Base-by-base conservation (phyloP, 495 filamentous ascomycete genomes). In the Daldinia loculata region DNA sequence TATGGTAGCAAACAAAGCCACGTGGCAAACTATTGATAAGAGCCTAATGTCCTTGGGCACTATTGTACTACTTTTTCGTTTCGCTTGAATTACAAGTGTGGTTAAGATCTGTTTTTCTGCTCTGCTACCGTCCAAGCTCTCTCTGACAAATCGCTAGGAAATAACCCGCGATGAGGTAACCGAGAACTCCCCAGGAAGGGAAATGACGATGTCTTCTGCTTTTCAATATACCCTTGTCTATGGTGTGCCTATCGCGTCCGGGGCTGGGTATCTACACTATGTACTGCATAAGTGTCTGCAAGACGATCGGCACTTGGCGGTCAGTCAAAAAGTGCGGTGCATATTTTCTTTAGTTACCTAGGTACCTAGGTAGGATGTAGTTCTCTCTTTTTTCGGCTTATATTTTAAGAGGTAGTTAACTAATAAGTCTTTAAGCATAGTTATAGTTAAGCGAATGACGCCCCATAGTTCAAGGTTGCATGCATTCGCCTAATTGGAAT, bases 221-320 rank as follows among this genome's bases (percentile, higher is more conserved):
- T 27, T 30, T 27, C 26, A 53, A n/a, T 53, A 17, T n/a, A 53
- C 26, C 50, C 50, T 53, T 53, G 50, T 53, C 50, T 53, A 53
- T n/a, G 50, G 50, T 53, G 50, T 27, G 26, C 50, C 50, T 52
- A 15, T 52, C 50, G 26, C 26, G 26, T 52, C 50, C 50, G 24
- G 26, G 15, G 12, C 24, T 29, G 26, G 50, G 7, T 48, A 7
- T 51, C 19, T 26, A 51, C 32, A 12, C 22, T 50, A 41, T 15
- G 15, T 17, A 6, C 15, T 15, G 7, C 17, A 9, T 45, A 41
- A 9, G 15, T 45, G 43, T 24, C 19, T 48, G 19, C 43, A 29
- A 53, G 48, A 27, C 48, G 50, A 53, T 53, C 50, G 12, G 50
- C 50, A 17, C 27, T 14, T 53, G 0, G 50, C 50, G 50, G 50